A percentile compares a stretch with the other conserved stretches of the same genome.
These are phyloP conservation scores for Exophiala dermatitidis DNA, from an alignment of 2,329 filamentous ascomycete genomes.

Conservation along the genomic window DNA sequence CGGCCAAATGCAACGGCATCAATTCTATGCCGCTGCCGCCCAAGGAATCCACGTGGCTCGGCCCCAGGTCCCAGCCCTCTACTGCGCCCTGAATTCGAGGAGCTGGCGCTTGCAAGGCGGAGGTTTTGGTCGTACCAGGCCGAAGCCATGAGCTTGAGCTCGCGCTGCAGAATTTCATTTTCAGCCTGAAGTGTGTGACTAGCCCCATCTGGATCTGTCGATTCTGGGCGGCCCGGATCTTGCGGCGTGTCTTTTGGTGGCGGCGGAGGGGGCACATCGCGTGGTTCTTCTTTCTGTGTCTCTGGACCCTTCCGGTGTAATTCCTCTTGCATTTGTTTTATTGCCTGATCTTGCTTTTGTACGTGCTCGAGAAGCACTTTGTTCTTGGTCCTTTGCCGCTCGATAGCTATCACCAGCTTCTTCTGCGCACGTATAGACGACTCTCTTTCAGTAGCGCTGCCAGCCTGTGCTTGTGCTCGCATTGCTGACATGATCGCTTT, in stretches of 20 bases:
- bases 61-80: conserved; percentile 33
- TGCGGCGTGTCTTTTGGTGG: conserved; percentile 14
- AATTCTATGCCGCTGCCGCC: conserved; percentile 38
- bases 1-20: conserved; percentile 28
- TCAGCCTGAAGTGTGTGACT: conserved; percentile 17
- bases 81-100: conserved; percentile 33
- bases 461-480: conserved; percentile 24
- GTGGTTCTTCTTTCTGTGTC: conserved; percentile 5
- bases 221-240: not conserved
- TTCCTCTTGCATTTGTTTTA: conserved; percentile 19
- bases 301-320: conserved; percentile 1
- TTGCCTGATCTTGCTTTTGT: conserved; percentile 21
- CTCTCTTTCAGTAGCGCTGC: conserved; percentile 21
- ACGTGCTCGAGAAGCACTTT: conserved; percentile 19
- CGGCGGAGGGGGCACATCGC: conserved; percentile 8
- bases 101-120: conserved; percentile 40
- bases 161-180: conserved; percentile 30
- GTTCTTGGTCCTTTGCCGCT: conserved; percentile 23
- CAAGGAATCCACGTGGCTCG: conserved; percentile 40
- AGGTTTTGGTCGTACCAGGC: conserved; percentile 44
- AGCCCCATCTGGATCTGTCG: conserved; percentile 13
- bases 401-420: conserved; percentile 23
- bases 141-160: conserved; percentile 40
- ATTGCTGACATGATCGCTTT: conserved; percentile 27
- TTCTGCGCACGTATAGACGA: conserved; percentile 22